These are phyloP conservation scores for Cydonia oblonga DNA, from an alignment of 331 rosid genomes.

Conservation along the genomic window DNA sequence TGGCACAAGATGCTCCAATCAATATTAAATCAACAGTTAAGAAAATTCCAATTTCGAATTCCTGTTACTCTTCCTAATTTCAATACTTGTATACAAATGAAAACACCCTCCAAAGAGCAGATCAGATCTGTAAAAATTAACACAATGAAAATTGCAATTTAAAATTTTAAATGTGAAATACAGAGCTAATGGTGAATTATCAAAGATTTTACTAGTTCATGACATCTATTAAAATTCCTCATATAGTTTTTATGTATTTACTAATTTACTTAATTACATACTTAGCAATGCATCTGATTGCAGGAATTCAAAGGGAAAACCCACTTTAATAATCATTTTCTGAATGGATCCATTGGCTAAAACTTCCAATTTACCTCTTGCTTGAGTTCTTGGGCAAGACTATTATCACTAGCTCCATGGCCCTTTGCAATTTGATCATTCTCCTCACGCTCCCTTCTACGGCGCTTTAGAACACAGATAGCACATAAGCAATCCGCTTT, in stretches of 20 bases:
- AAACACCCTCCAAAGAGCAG: too few species aligned
- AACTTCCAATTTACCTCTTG: constrained; percentile 44
- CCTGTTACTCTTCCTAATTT: too few species aligned
- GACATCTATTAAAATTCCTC: background rate
- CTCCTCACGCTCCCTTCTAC: constrained; percentile 87
- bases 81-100: too few species aligned
- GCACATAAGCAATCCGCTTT: constrained; percentile 90
- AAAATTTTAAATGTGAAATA: too few species aligned
- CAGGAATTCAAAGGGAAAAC: background rate
- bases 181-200: background rate
- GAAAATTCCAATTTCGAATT: too few species aligned
- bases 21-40: too few species aligned
- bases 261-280: background rate
- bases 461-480: constrained; percentile 82
- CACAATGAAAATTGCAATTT: too few species aligned
- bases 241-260: background rate
- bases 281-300: background rate
- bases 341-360: background rate
- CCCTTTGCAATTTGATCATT: constrained; percentile 57
- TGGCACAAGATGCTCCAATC: too few species aligned
- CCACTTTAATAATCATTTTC: background rate
- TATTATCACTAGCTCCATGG: constrained; percentile 37
- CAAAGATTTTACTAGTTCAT: background rate
- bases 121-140: too few species aligned
- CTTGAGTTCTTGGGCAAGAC: constrained; percentile 39